Evolutionary conservation across 257 asterid species (phyloP).

Genomic region (Asclepias syriaca): DNA sequence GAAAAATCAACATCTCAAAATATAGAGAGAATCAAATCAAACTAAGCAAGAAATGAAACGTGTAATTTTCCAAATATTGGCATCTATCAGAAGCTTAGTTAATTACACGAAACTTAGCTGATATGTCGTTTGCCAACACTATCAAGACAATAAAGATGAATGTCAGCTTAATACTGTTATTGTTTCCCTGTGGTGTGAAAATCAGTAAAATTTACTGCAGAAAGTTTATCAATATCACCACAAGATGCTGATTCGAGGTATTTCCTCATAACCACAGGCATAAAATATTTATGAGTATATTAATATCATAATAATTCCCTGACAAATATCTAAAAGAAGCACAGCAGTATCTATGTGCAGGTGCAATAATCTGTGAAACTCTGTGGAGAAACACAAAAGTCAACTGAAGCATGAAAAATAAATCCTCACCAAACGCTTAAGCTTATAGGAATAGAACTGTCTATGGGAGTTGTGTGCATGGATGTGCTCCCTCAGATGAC

Average conservation of each 20-base stretch:
- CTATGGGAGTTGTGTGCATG: constrained; percentile 50
- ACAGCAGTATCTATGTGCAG: neutral
- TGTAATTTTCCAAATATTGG: neutral
- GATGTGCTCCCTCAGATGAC: constrained; percentile 69
- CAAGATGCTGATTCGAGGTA: neutral
- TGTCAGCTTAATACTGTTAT: neutral
- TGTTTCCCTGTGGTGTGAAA: neutral
- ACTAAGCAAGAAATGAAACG: neutral
- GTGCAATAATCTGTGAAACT: neutral
- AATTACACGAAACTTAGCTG: neutral
- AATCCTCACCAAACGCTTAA: constrained; percentile 61
- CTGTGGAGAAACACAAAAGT: neutral
- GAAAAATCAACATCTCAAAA: neutral
- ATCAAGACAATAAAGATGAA: neutral
- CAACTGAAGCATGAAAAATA: neutral
- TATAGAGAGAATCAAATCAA: neutral
- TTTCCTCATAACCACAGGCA: neutral
- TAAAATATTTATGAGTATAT: neutral
- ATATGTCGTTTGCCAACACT: neutral
- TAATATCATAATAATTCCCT: neutral
- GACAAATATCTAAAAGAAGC: neutral
- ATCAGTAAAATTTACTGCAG: neutral
- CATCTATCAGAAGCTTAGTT: neutral
- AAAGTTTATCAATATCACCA: neutral
- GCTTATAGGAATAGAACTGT: constrained; percentile 66